Evolutionary conservation across 208 protist species (phyloP), one percentile per base, ranked within the genome.

Genomic region (Wallacemonas sp.): DNA sequence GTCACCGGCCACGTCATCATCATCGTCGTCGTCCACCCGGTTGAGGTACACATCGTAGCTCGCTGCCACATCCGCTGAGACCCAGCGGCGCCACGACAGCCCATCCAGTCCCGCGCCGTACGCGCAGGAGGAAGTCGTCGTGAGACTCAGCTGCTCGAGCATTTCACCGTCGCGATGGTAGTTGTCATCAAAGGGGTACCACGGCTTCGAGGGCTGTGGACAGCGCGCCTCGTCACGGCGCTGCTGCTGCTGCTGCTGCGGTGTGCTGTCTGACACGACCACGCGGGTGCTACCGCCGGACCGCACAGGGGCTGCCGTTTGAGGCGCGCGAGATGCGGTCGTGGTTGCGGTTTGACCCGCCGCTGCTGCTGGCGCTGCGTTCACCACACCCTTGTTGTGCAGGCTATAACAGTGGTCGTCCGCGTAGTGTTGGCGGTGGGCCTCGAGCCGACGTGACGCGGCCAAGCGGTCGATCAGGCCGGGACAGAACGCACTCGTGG

Each of bases 161-260:
- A 65, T 72, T 47, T 83, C 76, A 30, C 73, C 67, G 43, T 89
- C 83, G 6, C 76, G 58, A 62, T 89, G 83, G 63, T 81, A 89
- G 23, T 60, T 56, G 58, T 89, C 83, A 32, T 85, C 79, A 48
- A 78, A 71, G 49, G 47, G 44, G 34, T 14, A 68, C 27, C 36
- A 65, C 29, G 52, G 52, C 23, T 3, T 30, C 4, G 17, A 16
- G 14, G 36, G 21, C 47, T 24, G 17, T 47, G 12, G 17, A 47
- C 41, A 3, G 41, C 5, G 41, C 11, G 17, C 41, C 17, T 47
- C 41, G 41, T 32, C 47, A 29, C 47, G 14, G n/a, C 19, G 47
- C 47, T 55, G 24, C 6, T 14, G 14, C 36, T 6, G 36, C 14
- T 41, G 14, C 14, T 41, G 36, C n/a, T n/a, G n/a, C n/a, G n/a